These are phyloP conservation scores for Plasmodium relictum DNA, from an alignment of 169 alveolate species.

Conservation along the genomic window DNA sequence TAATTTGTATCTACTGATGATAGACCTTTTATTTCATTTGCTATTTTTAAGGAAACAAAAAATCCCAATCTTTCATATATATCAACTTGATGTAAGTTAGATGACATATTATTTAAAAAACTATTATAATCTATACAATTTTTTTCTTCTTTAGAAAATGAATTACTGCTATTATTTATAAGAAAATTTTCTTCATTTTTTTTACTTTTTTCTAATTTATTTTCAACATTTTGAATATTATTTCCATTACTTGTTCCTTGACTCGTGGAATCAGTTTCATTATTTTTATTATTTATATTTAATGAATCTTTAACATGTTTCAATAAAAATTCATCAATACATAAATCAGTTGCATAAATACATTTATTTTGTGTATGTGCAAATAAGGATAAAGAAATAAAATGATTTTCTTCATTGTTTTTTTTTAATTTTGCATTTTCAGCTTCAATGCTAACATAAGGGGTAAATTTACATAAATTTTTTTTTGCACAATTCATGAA, in stretches of 20 bases:
- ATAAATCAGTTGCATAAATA: constrained; percentile 57
- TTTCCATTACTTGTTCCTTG: neutral
- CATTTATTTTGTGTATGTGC: constrained; percentile 72
- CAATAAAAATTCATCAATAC: constrained; percentile 27
- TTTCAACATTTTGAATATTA: neutral
- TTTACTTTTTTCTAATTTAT: neutral
- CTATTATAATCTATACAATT: neutral
- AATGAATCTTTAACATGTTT: constrained; percentile 12
- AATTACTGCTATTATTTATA: neutral
- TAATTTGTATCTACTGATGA: constrained; percentile 71
- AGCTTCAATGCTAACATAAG: constrained; percentile 38
- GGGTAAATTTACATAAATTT: constrained; percentile 46
- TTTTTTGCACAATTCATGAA: constrained; percentile 61
- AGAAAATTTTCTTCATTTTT: neutral
- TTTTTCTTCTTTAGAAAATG: neutral
- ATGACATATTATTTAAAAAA: neutral
- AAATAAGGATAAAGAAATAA: constrained; percentile 66
- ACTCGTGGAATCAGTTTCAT: neutral
- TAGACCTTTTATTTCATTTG: constrained; percentile 72
- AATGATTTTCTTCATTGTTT: constrained; percentile 17
- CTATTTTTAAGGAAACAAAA: constrained; percentile 57
- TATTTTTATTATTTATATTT: neutral
- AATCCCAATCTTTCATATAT: constrained; percentile 76
- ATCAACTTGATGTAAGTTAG: constrained; percentile 36
- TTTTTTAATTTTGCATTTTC: constrained; percentile 28